A percentile compares a stretch with the other conserved stretches of the same genome.
These are phyloP conservation scores for Trametes elegans DNA, from an alignment of 768 basidiomycete genomes.

Conservation along the genomic window DNA sequence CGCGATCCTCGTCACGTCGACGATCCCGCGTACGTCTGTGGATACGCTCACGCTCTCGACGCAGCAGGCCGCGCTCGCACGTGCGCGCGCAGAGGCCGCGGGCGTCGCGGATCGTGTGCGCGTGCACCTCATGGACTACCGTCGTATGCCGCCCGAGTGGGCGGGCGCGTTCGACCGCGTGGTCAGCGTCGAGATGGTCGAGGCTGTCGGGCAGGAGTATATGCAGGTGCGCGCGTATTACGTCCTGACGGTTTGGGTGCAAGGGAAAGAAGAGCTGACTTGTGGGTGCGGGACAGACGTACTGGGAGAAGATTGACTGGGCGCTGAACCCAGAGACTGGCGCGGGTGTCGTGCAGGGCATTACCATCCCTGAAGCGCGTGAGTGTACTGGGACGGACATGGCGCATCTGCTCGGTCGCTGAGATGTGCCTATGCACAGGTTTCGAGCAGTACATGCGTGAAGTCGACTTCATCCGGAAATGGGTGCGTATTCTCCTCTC, in stretches of 20 bases:
- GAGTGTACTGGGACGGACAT: conserved; percentile 32
- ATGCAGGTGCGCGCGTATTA: conserved; percentile 37
- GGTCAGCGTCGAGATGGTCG: conserved; percentile 77
- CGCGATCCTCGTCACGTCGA: conserved; percentile 58
- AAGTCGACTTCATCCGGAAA: conserved; percentile 78
- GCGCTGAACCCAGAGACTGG: conserved; percentile 57
- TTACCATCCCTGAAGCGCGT: conserved; percentile 74
- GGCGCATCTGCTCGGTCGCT: background rate
- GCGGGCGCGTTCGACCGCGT: conserved; percentile 63
- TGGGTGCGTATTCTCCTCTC: conserved; percentile 46
- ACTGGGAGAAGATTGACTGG: conserved; percentile 66
- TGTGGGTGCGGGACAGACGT: conserved; percentile 29
- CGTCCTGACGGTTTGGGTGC: background rate
- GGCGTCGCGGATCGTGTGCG: conserved; percentile 51
- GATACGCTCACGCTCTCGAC: conserved; percentile 73
- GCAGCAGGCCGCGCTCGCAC: conserved; percentile 60
- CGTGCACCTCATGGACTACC: conserved; percentile 77
- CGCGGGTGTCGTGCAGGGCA: conserved; percentile 71
- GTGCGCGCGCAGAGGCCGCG: conserved; percentile 49
- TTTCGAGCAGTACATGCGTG: conserved; percentile 51
- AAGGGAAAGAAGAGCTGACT: background rate
- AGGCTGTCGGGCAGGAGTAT: conserved; percentile 68
- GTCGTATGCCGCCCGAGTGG: conserved; percentile 63
- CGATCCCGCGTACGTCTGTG: conserved; percentile 53
- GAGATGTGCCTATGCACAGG: conserved; percentile 33